These are phyloP conservation scores for Xerocomus brunneocitrinus DNA, from an alignment of 768 basidiomycete genomes.

Conservation along the genomic window DNA sequence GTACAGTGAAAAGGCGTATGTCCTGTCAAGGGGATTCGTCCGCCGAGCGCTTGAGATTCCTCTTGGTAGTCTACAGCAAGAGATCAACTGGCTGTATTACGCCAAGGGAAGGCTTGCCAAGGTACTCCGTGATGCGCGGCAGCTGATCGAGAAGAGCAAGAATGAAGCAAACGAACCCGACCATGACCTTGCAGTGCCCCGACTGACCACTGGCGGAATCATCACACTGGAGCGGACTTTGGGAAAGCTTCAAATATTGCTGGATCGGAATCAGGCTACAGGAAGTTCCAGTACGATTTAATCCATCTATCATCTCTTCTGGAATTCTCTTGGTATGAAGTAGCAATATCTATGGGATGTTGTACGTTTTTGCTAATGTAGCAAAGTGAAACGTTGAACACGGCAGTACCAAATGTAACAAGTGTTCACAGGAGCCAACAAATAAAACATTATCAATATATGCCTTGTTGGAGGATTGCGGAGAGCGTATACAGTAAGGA, in stretches of 20 bases:
- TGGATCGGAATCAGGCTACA: conserved; percentile 15
- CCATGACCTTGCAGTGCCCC: conserved; percentile 59
- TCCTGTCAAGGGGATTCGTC: conserved; percentile 84
- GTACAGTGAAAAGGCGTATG: conserved; percentile 91
- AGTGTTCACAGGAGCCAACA: conserved; percentile 6
- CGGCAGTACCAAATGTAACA: conserved; percentile 1
- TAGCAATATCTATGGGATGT: conserved; percentile 26
- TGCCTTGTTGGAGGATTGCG: conserved; percentile 1
- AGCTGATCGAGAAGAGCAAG: conserved; percentile 67
- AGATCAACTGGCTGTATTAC: conserved; percentile 73
- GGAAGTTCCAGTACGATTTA: conserved; percentile 13
- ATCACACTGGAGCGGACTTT: conserved; percentile 75
- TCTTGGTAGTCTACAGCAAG: conserved; percentile 61
- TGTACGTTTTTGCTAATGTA: conserved; percentile 26
- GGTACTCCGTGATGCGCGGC: conserved; percentile 58
- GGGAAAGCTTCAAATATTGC: conserved; percentile 53
- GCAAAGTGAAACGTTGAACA: conserved; percentile 7
- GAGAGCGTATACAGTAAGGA: conserved; percentile 16
- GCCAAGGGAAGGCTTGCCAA: conserved; percentile 59
- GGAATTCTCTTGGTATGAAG: conserved; percentile 14
- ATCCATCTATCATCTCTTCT: conserved; percentile 12
- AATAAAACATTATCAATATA: conserved; percentile 1
- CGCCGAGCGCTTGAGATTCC: conserved; percentile 85
- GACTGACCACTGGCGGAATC: conserved; percentile 73
- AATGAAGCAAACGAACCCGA: conserved; percentile 25